Percentiles rank a stretch among this genome's conserved stretches.
Evolutionary conservation across 441 rosid genomes (phyloP).

Genomic region (Corymbia calophylla): DNA sequence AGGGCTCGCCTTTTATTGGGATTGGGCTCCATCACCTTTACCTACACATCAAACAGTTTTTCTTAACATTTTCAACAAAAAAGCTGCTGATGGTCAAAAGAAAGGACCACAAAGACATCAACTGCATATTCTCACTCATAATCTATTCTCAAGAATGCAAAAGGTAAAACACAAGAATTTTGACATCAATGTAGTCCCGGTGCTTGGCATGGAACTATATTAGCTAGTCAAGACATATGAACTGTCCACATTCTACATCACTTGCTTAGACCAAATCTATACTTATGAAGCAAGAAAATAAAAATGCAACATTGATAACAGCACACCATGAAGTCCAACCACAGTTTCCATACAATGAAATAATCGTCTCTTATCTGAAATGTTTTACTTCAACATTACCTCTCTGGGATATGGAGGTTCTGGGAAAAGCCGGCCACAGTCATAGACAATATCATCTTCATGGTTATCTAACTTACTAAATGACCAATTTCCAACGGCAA

Average conservation of each 20-base stretch:
- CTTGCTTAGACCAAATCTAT: background rate
- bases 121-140: background rate
- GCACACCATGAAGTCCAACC: background rate
- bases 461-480: conserved; percentile 87
- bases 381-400: conserved; percentile 30
- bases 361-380: background rate
- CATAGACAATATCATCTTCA: conserved; percentile 86
- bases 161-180: background rate
- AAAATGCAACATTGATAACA: background rate
- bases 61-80: background rate
- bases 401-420: conserved; percentile 98
- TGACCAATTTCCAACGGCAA: conserved; percentile 91
- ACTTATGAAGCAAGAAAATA: background rate
- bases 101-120: background rate
- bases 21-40: conserved; percentile 64
- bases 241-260: background rate
- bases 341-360: background rate
- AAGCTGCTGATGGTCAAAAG: background rate
- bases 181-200: background rate
- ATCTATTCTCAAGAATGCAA: background rate
- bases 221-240: background rate
- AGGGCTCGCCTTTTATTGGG: conserved; percentile 44
- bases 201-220: background rate
- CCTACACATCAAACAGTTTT: conserved; percentile 33
- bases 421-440: conserved; percentile 84